Conservation (phyloP, 768 basidiomycete species). For the Boletus reticuloceps region DNA sequence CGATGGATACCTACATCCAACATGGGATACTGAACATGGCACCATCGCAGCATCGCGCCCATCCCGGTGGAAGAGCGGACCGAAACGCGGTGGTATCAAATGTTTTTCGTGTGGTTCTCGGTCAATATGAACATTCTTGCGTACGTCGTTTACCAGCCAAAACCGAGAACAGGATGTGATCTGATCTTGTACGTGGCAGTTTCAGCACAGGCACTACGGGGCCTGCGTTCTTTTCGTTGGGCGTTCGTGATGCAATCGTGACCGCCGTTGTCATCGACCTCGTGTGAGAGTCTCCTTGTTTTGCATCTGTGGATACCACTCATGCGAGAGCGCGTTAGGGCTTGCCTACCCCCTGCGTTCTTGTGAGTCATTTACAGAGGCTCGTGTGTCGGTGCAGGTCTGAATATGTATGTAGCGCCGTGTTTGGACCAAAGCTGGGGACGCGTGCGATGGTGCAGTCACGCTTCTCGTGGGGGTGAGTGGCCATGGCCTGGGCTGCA, state of each 20-base stretch:
- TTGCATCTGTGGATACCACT: background rate
- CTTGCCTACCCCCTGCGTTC: slow-evolving; percentile 36
- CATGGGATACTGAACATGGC: background rate
- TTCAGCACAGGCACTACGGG: slow-evolving; percentile 51
- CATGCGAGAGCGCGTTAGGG: slow-evolving; percentile 18
- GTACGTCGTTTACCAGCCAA: slow-evolving; percentile 25
- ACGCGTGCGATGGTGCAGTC: slow-evolving; percentile 58
- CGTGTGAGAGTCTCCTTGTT: slow-evolving; percentile 30
- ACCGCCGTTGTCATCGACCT: slow-evolving; percentile 44
- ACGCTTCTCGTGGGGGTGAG: slow-evolving; percentile 52
- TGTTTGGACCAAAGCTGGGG: slow-evolving; percentile 54
- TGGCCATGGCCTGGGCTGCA: slow-evolving; percentile 10
- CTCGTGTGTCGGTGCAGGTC: background rate
- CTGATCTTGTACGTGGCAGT: slow-evolving; percentile 21
- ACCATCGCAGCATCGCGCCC: slow-evolving; percentile 35
- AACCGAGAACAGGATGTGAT: background rate
- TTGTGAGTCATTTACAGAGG: slow-evolving; percentile 28
- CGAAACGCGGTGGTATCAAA: slow-evolving; percentile 42
- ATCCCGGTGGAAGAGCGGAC: slow-evolving; percentile 35
- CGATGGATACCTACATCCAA: background rate
- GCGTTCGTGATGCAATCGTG: slow-evolving; percentile 40
- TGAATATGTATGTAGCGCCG: slow-evolving; percentile 34
- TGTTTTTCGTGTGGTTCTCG: slow-evolving; percentile 54
- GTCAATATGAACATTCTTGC: slow-evolving; percentile 43
- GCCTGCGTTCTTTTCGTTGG: slow-evolving; percentile 48